Base-by-base conservation (phyloP, 108 stramenopile genomes). In the Skeletonema costatum region DNA sequence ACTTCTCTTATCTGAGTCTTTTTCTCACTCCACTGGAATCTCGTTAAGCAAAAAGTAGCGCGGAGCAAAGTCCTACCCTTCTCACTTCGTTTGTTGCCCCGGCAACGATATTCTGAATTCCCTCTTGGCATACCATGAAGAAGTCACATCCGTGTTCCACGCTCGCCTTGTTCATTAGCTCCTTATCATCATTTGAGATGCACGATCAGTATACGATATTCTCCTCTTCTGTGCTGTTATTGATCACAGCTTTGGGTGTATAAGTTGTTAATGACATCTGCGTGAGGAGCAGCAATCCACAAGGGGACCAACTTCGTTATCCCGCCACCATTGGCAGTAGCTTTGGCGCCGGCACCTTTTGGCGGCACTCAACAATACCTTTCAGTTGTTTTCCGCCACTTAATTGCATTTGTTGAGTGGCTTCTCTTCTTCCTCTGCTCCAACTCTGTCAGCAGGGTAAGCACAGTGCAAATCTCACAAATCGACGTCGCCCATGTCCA, bases 181-280 rank as follows among this genome's bases (percentile, higher is more conserved):
- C 69, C 67, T 66, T 78, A 46, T 84, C 83, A 42, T 84, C 75
- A 84, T 84, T 56, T 70, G 71, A 8, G 74, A 76, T 12, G 83
- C 83, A 12, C 83, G 75, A 84, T 80, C 14, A 84, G 70, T 84
- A 80, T 11, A 84, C 83, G 12, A 84, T 60, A 36, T 84, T 84
- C 79, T 19, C 83, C 83, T 84, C 83, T 66, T 80, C 79, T 19
- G 83, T 84, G 35, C 64, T 66, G 29, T 70, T 73, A 14, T 74
- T 80, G 32, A 80, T 69, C 41, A 84, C 77, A 6, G 70, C 70
- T 48, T 67, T 80, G 48, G 74, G 74, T 1, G 77, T 74, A 39
- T 80, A 59, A 61, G 76, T 61, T 17, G 42, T 84, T 84, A 5
- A 84, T 84, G 14, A 81, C 21, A 33, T 59, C 36, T 31, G 83